A percentile compares a stretch with the other conserved stretches of the same genome.
phyloP scores from a whole-genome alignment of 495 filamentous ascomycete species.

The Talaromyces stipitatus region DNA sequence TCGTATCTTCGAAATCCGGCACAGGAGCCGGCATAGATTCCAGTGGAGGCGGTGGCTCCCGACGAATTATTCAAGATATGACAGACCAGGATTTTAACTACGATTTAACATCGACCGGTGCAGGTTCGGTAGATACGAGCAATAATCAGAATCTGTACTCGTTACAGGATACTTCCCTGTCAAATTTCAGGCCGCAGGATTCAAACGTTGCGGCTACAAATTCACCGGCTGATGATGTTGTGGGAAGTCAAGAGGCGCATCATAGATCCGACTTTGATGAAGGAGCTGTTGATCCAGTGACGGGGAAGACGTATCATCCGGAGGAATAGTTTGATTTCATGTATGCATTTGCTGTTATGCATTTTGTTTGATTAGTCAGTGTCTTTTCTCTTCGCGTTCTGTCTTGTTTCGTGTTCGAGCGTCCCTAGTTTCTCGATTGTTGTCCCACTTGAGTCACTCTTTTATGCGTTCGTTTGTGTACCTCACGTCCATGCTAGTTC shows the following conservation, averaged over 20 bases:
- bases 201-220: not conserved
- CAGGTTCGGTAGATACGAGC: not conserved
- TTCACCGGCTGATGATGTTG: conserved; percentile 3
- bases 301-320: conserved; percentile 2
- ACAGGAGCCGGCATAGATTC: not conserved
- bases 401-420: not conserved
- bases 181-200: not conserved
- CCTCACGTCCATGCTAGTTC: not conserved
- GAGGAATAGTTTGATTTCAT: not conserved
- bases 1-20: conserved; percentile 5
- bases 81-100: conserved; percentile 1
- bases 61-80: not conserved
- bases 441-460: not conserved
- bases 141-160: conserved; percentile 2
- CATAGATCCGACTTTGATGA: conserved; percentile 1
- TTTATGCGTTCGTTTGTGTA: not conserved
- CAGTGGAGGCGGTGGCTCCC: not conserved
- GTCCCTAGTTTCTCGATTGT: not conserved
- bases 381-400: not conserved
- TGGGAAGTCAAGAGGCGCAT: not conserved
- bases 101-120: not conserved
- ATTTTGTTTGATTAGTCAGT: not conserved
- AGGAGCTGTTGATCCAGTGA: conserved; percentile 4
- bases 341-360: not conserved
- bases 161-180: conserved; percentile 1